Base-by-base conservation (phyloP, 306 rosid genomes). In the Cicer pinnatifidum region DNA sequence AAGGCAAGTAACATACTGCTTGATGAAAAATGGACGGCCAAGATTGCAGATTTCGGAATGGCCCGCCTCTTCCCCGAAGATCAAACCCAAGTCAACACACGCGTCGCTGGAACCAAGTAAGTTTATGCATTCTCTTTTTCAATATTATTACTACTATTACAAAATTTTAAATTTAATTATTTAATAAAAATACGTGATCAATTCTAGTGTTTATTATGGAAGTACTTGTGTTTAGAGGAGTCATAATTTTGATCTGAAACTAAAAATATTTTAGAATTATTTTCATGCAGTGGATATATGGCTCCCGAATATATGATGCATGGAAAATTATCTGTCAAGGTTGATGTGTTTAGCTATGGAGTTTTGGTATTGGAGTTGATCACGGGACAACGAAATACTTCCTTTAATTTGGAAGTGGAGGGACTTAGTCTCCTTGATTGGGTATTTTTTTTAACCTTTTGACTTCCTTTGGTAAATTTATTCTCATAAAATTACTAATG, bases 41-140 rank as follows among this genome's bases (percentile, higher is more conserved):
- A 94, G 84, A 94, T 94, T 78, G 99, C 99, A 13, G 99, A 94
- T 81, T 94, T 94, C 39, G 99, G 99, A 23, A 89, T 94, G 99
- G 99, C 99, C 0, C 99, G 97, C 33, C 97, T 94, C 83, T 94
- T 91, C 79, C 99, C 99, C 0, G 99, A 91, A 81, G 97, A 94
- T 78, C 90, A 94, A 77, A 87, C 86, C 1, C 97, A 90, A 5
- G 96, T 94, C 78, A 88, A 94, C 54, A 94, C 99, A 43, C 97
- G 97, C 6, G 96, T 90, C 15, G 97, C 97, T 10, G 99, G 99
- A 51, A 94, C 99, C 85, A 94, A 94, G 99, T 94, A 88, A 28
- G 46, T 35, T 48, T 15, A 47, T 16, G 4, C 5, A 11, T 47
- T 37, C 11, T 41, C 11, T 19, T 7, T 46, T 46, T 46, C 15